Percentiles rank a stretch among this genome's conserved stretches.
Evolutionary conservation across 331 rosid species (phyloP).

Genomic region (Stylosanthes scabra): DNA sequence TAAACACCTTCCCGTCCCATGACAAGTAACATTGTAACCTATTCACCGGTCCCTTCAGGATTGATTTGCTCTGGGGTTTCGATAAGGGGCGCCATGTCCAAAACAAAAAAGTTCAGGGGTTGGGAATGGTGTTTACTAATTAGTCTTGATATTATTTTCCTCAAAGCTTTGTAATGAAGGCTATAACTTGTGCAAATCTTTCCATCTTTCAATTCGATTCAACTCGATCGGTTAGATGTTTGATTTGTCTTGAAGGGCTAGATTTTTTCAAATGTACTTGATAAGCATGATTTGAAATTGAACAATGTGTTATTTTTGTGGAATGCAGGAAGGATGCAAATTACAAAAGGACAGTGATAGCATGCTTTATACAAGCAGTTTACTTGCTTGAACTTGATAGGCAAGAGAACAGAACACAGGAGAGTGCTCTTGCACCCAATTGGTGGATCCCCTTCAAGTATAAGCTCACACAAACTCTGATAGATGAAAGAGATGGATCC

Average conservation of each 20-base stretch:
- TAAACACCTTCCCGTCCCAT: background rate
- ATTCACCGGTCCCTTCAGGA: too few relatives aligned
- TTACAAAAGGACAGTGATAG: conserved; percentile 80
- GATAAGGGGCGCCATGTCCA: too few relatives aligned
- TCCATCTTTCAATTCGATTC: too few relatives aligned
- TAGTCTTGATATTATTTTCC: too few relatives aligned
- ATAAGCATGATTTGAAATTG: background rate
- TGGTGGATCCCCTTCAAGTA: conserved; percentile 98
- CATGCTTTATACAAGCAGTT: conserved; percentile 93
- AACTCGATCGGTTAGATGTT: too few relatives aligned
- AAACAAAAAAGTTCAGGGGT: too few relatives aligned
- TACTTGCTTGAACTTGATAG: conserved; percentile 92
- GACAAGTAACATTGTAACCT: background rate
- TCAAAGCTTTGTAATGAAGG: too few relatives aligned
- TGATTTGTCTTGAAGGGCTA: too few relatives aligned
- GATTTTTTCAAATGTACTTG: background rate
- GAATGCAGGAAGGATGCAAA: conserved; percentile 78
- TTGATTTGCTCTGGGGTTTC: too few relatives aligned
- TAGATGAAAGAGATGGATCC: conserved; percentile 92
- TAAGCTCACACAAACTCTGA: conserved; percentile 64
- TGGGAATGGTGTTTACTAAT: too few relatives aligned
- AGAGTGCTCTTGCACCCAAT: conserved; percentile 80
- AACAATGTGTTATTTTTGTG: too few relatives aligned
- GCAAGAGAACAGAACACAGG: conserved; percentile 72
- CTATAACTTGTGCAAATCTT: too few relatives aligned